Base-by-base conservation (phyloP, 2,329 filamentous ascomycete genomes). In the Cladobotryum mycophilum region DNA sequence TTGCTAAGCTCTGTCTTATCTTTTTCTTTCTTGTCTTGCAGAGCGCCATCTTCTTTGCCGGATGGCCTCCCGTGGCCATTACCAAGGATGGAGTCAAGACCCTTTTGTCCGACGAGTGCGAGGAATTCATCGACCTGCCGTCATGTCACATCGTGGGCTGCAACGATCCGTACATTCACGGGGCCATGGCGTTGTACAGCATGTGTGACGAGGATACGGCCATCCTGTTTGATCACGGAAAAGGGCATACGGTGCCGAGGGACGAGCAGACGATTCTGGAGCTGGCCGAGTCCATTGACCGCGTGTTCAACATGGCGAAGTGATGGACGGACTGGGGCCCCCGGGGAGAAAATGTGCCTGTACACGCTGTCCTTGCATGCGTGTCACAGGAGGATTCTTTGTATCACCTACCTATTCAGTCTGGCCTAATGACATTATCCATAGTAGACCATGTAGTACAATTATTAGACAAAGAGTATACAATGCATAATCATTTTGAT, bases 161-260 rank as follows among this genome's bases (percentile, higher is more conserved):
- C 11, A 64, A 72, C 52, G 82, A 85, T 56, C 81, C 81, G 0
- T 85, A 83, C 56, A 71, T 83, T 2, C 70, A 80, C 34, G 81
- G 81, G 0, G 78, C 78, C 2, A 73, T 83, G 67, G 79, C 80
- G 0, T 70, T 85, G 3, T 84, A 78, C 65, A 81, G 81, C 56
- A 72, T 82, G 20, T 85, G 81, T 55, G 77, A 84, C 43, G 74
- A 73, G 1, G 80, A 84, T 51, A 75, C 68, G 1, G 80, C 80
- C 0, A 70, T 74, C 34, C 70, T 85, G n/a, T 84, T 84, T 53
- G 81, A 85, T 56, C 80, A 84, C 55, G 81, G 79, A 4, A 83
- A 83, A 58, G 82, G 81, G 0, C 82, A 85, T 59, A 83, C 79
- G 0, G 67, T 85, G 4, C 81, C 82, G 0, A 68, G 79, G 53